A percentile compares a stretch with the other conserved stretches of the same genome.
Conservation (phyloP, 805 yeast species). For the Sugiyamaella floridensis region DNA sequence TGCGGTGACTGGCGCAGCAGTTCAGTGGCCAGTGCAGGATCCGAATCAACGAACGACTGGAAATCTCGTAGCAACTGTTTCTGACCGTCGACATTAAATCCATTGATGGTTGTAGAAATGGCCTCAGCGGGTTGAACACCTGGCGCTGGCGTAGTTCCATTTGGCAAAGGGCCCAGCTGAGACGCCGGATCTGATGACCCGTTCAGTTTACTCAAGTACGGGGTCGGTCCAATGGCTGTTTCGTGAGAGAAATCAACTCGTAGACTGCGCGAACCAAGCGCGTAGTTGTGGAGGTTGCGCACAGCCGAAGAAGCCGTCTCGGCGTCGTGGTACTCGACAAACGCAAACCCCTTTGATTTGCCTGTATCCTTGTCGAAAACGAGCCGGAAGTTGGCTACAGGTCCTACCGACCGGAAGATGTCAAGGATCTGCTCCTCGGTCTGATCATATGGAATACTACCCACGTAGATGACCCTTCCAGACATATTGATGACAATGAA, state of each 20-base stretch:
- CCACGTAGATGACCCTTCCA: conserved; percentile 55
- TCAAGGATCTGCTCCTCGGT: conserved; percentile 91
- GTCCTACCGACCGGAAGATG: conserved; percentile 81
- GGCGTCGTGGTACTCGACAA: conserved; percentile 71
- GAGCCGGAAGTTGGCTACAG: conserved; percentile 66
- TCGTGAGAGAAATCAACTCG: conserved; percentile 72
- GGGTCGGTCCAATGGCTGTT: conserved; percentile 15
- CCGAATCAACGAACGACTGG: conserved; percentile 47
- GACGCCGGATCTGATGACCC: not conserved
- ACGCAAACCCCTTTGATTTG: conserved; percentile 74
- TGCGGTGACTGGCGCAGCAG: conserved; percentile 72
- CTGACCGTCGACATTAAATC: conserved; percentile 39
- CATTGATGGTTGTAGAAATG: conserved; percentile 41
- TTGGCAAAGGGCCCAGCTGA: conserved; percentile 36
- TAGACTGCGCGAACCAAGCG: conserved; percentile 62
- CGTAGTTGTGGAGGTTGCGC: conserved; percentile 73
- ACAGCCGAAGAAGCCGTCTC: conserved; percentile 91
- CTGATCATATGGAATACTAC: conserved; percentile 86
- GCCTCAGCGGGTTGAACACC: conserved; percentile 35
- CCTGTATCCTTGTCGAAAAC: conserved; percentile 87
- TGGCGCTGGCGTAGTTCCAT: conserved; percentile 41
- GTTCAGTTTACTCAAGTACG: not conserved
- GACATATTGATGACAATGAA: not conserved
- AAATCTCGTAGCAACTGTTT: conserved; percentile 49
- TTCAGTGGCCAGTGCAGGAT: conserved; percentile 52